Base-by-base conservation (phyloP, 2,329 filamentous ascomycete species). In the Periconia digitata region DNA sequence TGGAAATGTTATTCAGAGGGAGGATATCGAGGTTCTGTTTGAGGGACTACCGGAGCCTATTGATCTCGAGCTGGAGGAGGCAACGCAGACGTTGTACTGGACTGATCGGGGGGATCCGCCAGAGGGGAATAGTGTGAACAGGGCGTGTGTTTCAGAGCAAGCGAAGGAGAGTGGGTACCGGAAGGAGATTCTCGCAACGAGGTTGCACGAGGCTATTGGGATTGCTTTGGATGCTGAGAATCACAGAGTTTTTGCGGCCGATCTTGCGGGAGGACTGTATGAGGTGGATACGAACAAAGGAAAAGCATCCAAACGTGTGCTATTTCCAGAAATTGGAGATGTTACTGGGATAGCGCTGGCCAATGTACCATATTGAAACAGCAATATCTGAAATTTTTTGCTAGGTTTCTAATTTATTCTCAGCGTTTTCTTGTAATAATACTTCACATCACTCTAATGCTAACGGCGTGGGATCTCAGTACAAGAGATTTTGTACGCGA, bases 51-150 rank as follows among this genome's bases (percentile, higher is more conserved):
- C 59, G 1, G 58, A 64, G 36, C 78, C 79, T 0, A 80, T 85
- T 49, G 81, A 85, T 54, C 64, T 85, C 0, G 80, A 82, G 24
- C 56, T 84, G 1, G 79, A 84, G 15, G 72, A 74, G 12, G 64
- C 70, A 0, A 59, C 61, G 2, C 60, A 72, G 22, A 69, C 62
- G 1, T 66, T 85, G 21, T 85, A 81, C 62, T 85, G 82, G 83
- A 84, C 82, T 0, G 83, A 85, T 53, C 72, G 83, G 0, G 83
- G 82, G 3, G 82, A 85, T 53, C 63, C 78, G 1, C 82, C 82
- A 0, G 59, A 65, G 8, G 82, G 82, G 0, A 83, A 82, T 58
- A 75, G 75, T 10, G 52, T 85, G 48, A 81, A 83, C 58, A 62
- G 71, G 6, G 67, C 67, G 1, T 46, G 44, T 8, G 32, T 53